Base-by-base conservation (phyloP, 2,329 filamentous ascomycete genomes). In the Intubia oerlemansii region DNA sequence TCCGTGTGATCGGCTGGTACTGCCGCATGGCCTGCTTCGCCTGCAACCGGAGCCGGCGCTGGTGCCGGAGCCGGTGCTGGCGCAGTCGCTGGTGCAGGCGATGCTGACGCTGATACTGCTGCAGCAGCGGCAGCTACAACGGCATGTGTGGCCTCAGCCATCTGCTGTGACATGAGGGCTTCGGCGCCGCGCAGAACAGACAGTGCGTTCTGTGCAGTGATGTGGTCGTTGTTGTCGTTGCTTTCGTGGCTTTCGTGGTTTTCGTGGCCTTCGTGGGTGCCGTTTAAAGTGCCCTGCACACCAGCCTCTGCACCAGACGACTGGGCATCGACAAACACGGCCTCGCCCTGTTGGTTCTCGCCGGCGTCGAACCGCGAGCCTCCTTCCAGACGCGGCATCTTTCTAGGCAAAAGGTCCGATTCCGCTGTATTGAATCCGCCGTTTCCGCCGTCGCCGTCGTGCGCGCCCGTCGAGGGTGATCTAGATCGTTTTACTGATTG, bases 181-280 rank as follows among this genome's bases (percentile, higher is more conserved):
- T 38, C 33, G 13, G 35, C 33, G 10, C 32, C 35, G 15, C 37
- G 35, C 8, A 37, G 34, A 4, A 36, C 33, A 1, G 36, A 38
- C 10, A 70, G 47, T 18, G 55, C 60, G 34, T 51, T 56, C 30
- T 64, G 61, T n/a, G 53, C 52, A 13, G 62, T 57, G 30, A 65
- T 64, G 23, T 66, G 59, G 42, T 53, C 9, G 10, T n/a, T n/a
- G n/a, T 21, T 17, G 20, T 25, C 28, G 3, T 27, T 10, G 5
- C 21, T 14, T 26, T 16, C 9, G 9, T n/a, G 17, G 27, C 10
- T 20, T 17, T 4, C n/a, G n/a, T n/a, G n/a, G n/a, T n/a, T n/a
- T n/a, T n/a, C n/a, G n/a, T n/a, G n/a, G n/a, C n/a, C n/a, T n/a
- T n/a, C n/a, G n/a, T n/a, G n/a, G n/a, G n/a, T n/a, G n/a, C n/a